Conservation (phyloP, 257 asterid genomes). For the Jaltomata sinuosa region DNA sequence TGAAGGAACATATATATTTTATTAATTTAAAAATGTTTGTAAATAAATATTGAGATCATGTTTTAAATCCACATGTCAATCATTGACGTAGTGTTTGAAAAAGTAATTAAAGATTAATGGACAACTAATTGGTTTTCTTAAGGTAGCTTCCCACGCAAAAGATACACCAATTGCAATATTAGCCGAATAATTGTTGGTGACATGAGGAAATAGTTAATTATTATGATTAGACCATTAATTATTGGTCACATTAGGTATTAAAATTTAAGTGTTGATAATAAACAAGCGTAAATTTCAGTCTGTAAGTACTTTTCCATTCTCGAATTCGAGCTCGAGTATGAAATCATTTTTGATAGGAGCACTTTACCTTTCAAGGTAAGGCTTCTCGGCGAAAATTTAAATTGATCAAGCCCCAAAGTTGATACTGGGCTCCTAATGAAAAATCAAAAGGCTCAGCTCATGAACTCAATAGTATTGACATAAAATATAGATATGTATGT, state of each 20-base stretch:
- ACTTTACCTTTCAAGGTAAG: background rate
- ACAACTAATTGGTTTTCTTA: constrained; percentile 24
- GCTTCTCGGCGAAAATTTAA: fast-evolving
- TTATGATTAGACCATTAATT: background rate
- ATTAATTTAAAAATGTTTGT: background rate
- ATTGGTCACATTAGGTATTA: background rate
- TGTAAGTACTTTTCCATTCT: background rate
- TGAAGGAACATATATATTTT: background rate
- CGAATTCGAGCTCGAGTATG: no score
- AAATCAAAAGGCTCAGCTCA: no score
- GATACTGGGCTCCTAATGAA: no score
- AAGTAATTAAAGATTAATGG: constrained; percentile 13
- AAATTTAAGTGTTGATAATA: background rate
- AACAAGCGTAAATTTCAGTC: background rate
- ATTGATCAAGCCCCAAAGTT: no score
- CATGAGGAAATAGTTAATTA: background rate
- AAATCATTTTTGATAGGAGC: no score
- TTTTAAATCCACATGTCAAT: constrained; percentile 11
- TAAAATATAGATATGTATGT: no score
- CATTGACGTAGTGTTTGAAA: background rate
- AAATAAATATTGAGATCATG: constrained; percentile 9
- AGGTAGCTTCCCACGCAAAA: constrained; percentile 43
- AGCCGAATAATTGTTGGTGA: background rate
- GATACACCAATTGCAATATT: constrained; percentile 11
- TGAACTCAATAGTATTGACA: no score